These are phyloP conservation scores for Aspergillus steynii DNA, from an alignment of 495 filamentous ascomycete genomes.

Conservation along the genomic window DNA sequence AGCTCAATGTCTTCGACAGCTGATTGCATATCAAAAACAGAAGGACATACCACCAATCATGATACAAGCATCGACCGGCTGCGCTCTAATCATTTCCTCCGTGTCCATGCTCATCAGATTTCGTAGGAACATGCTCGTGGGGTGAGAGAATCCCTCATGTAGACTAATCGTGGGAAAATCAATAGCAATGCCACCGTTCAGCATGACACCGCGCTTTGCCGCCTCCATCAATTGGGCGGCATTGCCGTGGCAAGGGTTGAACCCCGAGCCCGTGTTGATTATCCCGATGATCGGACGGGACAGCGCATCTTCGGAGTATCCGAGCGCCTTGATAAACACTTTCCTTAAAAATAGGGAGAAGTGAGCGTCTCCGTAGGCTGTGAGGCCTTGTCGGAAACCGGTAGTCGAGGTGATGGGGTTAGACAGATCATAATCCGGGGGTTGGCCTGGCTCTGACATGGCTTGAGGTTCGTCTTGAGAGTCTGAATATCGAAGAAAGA, in stretches of 20 bases:
- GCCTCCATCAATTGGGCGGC: conserved; percentile 68
- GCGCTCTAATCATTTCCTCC: conserved; percentile 67
- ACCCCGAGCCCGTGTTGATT: conserved; percentile 64
- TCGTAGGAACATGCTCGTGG: conserved; percentile 68
- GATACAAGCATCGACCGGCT: conserved; percentile 64
- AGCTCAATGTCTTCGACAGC: neutral
- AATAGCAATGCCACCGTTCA: conserved; percentile 60
- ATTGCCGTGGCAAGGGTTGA: conserved; percentile 71
- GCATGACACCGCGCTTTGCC: conserved; percentile 60
- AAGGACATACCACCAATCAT: conserved; percentile 57
- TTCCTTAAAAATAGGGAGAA: conserved; percentile 71
- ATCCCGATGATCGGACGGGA: conserved; percentile 65
- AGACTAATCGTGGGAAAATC: conserved; percentile 69
- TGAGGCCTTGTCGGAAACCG: conserved; percentile 59
- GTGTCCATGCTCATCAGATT: conserved; percentile 76
- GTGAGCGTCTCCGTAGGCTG: conserved; percentile 68
- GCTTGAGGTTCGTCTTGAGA: neutral
- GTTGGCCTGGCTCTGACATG: neutral
- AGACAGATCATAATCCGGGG: conserved; percentile 54
- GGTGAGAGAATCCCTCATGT: conserved; percentile 61
- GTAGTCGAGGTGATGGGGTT: conserved; percentile 45
- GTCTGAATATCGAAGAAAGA: no score
- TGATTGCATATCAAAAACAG: conserved; percentile 11
- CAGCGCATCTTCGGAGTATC: conserved; percentile 66
- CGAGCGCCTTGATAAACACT: conserved; percentile 69